A percentile compares a stretch with the other conserved stretches of the same genome.
Conservation (phyloP, 1,139 yeast species). For the Lodderomyces pseudojiufengensis region DNA sequence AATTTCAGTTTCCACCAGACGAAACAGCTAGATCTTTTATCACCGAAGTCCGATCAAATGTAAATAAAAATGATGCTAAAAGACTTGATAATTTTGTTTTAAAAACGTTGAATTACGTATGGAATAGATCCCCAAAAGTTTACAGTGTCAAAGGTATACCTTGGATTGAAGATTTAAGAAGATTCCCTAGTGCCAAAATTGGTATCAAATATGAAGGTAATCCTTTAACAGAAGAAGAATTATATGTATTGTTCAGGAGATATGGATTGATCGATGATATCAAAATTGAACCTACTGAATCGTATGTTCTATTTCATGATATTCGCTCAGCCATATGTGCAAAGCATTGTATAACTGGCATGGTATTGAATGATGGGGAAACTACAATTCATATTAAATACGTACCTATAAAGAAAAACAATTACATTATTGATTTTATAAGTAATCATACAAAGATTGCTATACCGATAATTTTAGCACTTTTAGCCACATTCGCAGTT, state of each 20-base stretch:
- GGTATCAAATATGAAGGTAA: constrained; percentile 71
- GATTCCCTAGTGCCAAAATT: constrained; percentile 64
- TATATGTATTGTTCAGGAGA: constrained; percentile 78
- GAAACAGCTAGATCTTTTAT: constrained; percentile 49
- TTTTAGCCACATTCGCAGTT: constrained; percentile 72
- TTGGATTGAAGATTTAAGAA: constrained; percentile 89
- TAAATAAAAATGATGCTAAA: constrained; percentile 25
- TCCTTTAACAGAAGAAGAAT: constrained; percentile 74
- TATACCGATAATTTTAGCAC: constrained; percentile 50
- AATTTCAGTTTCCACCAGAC: constrained; percentile 57
- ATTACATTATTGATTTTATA: constrained; percentile 52
- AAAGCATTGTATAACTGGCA: constrained; percentile 86
- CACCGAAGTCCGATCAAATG: constrained; percentile 46
- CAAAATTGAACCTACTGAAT: constrained; percentile 21
- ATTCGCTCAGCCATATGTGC: constrained; percentile 78
- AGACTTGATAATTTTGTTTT: constrained; percentile 27
- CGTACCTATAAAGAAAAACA: constrained; percentile 51
- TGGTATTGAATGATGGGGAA: constrained; percentile 45
- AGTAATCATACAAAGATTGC: constrained; percentile 80
- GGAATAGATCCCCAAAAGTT: constrained; percentile 37
- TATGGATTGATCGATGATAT: constrained; percentile 84
- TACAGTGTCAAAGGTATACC: constrained; percentile 87
- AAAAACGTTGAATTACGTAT: constrained; percentile 14
- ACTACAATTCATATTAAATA: constrained; percentile 74
- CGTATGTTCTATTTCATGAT: constrained; percentile 50